Evolutionary conservation across 345 rosid species (phyloP).

Genomic region (Eucalyptus cladocalyx): DNA sequence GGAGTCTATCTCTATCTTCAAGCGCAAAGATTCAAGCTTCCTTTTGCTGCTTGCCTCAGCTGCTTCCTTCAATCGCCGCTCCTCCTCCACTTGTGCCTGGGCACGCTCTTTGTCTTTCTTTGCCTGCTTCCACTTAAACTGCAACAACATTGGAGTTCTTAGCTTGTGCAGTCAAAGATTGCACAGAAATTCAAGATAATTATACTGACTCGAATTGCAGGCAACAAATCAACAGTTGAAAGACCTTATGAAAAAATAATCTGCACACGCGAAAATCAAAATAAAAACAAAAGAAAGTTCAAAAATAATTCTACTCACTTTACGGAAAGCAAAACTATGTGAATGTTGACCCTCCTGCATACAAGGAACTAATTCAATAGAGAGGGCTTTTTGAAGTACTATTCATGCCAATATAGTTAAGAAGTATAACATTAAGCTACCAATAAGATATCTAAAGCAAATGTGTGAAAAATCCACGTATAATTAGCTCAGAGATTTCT

Average conservation of each 20-base stretch:
- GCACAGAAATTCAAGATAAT: not conserved
- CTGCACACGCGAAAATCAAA: not conserved
- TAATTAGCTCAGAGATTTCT: not conserved
- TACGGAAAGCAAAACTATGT: not conserved
- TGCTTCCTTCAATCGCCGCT: constrained; percentile 3
- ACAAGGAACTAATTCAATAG: not conserved
- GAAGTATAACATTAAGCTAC: not conserved
- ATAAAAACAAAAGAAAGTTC: not conserved
- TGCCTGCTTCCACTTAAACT: constrained; percentile 6
- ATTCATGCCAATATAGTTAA: not conserved
- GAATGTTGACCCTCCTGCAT: not conserved
- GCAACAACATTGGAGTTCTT: not conserved
- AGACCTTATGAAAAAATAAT: not conserved
- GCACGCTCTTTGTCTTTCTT: constrained; percentile 1
- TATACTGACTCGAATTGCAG: not conserved
- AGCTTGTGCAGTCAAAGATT: not conserved
- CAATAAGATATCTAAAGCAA: not conserved
- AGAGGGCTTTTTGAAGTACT: not conserved
- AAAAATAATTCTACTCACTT: not conserved
- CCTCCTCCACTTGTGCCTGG: constrained; percentile 2
- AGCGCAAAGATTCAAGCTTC: constrained; percentile 1
- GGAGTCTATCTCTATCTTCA: constrained; percentile 8
- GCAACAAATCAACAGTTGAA: not conserved
- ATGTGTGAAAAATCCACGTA: not conserved
- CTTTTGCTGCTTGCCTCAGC: constrained; percentile 1